Conservation (phyloP, 1,284 basidiomycete species). For the Austroboletus sp. region DNA sequence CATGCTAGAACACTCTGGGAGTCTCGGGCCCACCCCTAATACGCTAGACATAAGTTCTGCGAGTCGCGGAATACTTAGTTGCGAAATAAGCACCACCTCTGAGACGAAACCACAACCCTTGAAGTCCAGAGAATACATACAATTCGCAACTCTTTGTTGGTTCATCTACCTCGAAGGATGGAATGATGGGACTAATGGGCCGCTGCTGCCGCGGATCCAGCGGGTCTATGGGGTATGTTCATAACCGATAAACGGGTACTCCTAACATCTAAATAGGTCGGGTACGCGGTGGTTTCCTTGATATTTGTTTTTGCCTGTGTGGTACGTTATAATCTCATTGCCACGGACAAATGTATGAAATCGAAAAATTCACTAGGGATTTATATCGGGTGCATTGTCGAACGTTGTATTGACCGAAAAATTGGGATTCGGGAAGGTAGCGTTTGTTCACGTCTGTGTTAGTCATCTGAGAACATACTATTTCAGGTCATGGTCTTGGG, state of each 20-base stretch:
- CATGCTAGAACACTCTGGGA: conserved; percentile 1
- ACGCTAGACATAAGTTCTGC: neutral
- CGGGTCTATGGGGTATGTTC: conserved; percentile 18
- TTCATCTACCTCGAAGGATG: conserved; percentile 22
- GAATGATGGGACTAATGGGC: conserved; percentile 22
- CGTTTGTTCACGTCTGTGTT: neutral
- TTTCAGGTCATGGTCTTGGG: conserved; percentile 25
- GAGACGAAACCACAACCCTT: conserved; percentile 2
- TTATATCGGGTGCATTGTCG: conserved; percentile 22
- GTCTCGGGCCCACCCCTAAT: neutral
- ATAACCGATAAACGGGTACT: neutral
- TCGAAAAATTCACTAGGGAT: conserved; percentile 16
- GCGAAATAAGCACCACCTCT: neutral
- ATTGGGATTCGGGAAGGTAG: conserved; percentile 31
- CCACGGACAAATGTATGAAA: neutral
- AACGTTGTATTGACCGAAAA: conserved; percentile 19
- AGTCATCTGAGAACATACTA: neutral
- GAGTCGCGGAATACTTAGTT: neutral
- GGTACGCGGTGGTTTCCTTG: conserved; percentile 21
- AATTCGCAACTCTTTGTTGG: conserved; percentile 20
- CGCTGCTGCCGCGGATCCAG: conserved; percentile 27
- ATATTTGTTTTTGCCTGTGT: conserved; percentile 26
- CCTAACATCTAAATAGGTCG: conserved; percentile 13
- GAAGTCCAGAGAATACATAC: conserved; percentile 19
- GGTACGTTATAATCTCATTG: conserved; percentile 13